Evolutionary conservation across 208 protist species (phyloP), one percentile per base, ranked within the genome.

Genomic region (Endotrypanum monterogeii): DNA sequence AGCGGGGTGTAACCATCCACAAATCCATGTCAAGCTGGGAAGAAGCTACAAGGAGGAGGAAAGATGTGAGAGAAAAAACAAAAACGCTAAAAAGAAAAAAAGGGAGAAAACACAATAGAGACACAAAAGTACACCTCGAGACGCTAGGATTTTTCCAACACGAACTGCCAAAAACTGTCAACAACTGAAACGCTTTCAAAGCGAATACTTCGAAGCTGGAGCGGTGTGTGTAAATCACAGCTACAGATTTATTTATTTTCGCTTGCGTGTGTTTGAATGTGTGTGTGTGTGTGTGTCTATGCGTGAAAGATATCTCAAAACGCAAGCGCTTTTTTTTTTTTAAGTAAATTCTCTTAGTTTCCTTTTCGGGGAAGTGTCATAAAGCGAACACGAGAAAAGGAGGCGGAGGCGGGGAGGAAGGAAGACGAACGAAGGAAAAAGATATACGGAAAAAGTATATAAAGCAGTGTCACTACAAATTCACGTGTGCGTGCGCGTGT

Each of bases 401-500:
- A 44, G 48, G 37, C 3, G 54, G 54, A 28, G n/a, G 12, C 11
- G 12, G 54, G 12, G n/a, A 20, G 16, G 54, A 18, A 12, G 54
- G 54, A 14, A 28, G 54, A 57, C 16, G 2, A 57, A 20, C 16
- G 25, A 28, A 57, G n/a, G 25, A 57, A 20, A 57, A 57, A 28
- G 16, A 20, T 5, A 11, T n/a, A n/a, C n/a, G n/a, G n/a, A 14
- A 57, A 20, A 57, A 57, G 12, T 4, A 20, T 5, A 11, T 5
- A 48, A 11, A 48, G 12, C 44, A 48, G 44, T 11, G 44, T 1
- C 44, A 48, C 8, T 46, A 9, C 12, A 48, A 11, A 48, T 48
- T 14, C n/a, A n/a, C 44, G 50, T 74, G 50, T 54, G 55, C 68
- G 46, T 67, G 57, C 44, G 57, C 44, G 46, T 74, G 44, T 67